These are phyloP conservation scores for Canavalia ensiformis DNA, from an alignment of 306 rosid species.

Conservation along the genomic window DNA sequence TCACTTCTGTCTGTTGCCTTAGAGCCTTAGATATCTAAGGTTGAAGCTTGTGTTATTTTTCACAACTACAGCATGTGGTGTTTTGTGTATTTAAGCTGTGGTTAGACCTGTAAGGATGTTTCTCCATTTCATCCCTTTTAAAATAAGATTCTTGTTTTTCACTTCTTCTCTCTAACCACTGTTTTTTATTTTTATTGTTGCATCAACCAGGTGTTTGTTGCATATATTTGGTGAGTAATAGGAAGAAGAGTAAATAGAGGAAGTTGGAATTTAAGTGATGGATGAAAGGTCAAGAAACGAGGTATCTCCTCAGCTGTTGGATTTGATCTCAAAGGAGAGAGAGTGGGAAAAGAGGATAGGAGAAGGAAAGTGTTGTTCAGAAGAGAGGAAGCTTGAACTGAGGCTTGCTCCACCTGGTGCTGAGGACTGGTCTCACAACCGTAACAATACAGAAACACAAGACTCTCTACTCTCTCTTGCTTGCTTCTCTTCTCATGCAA, in stretches of 20 bases:
- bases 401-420: conserved; percentile 95
- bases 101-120: conserved; percentile 36
- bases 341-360: conserved; percentile 63
- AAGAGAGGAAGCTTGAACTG: conserved; percentile 84
- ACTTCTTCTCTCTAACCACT: conserved; percentile 19
- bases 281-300: conserved; percentile 67
- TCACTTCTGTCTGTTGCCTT: not conserved
- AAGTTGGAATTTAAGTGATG: conserved; percentile 48
- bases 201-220: conserved; percentile 37
- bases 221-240: conserved; percentile 9
- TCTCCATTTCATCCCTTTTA: not conserved
- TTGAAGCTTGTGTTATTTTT: conserved; percentile 1
- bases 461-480: conserved; percentile 68
- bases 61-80: conserved; percentile 35
- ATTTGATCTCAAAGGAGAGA: conserved; percentile 69
- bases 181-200: conserved; percentile 33
- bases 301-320: conserved; percentile 67
- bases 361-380: conserved; percentile 59
- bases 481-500: conserved; percentile 48
- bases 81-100: conserved; percentile 50
- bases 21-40: not conserved
- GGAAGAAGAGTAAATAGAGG: not conserved
- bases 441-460: conserved; percentile 48
- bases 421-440: conserved; percentile 62
- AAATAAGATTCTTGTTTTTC: not conserved